Percentiles rank a stretch among this genome's conserved stretches.
Evolutionary conservation across 805 yeast genomes (phyloP).

Genomic region (Candida piceae): DNA sequence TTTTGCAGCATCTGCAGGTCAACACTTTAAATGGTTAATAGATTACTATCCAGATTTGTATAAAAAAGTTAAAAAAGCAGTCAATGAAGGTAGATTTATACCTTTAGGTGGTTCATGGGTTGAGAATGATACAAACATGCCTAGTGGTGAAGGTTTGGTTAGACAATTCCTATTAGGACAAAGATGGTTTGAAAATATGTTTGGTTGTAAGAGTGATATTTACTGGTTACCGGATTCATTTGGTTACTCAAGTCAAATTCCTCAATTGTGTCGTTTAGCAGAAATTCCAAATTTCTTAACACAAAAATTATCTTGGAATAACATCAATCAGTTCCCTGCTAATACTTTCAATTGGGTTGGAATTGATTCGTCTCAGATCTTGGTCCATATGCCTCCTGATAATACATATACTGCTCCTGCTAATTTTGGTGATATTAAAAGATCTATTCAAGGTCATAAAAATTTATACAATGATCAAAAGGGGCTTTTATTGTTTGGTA

Average conservation of each 20-base stretch:
- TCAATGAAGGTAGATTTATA: conserved; percentile 67
- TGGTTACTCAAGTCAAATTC: conserved; percentile 93
- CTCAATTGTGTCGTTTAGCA: conserved; percentile 85
- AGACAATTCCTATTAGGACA: conserved; percentile 92
- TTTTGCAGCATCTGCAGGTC: conserved; percentile 94
- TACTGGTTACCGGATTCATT: conserved; percentile 98
- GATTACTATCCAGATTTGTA: conserved; percentile 82
- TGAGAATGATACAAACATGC: conserved; percentile 93
- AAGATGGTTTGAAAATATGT: conserved; percentile 71
- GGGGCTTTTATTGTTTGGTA: conserved; percentile 79
- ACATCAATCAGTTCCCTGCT: conserved; percentile 85
- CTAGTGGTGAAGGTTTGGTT: conserved; percentile 86
- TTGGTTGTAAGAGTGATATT: conserved; percentile 67
- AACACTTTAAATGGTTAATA: conserved; percentile 89
- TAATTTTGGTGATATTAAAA: conserved; percentile 84
- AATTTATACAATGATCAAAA: conserved; percentile 75
- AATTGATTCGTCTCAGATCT: conserved; percentile 85
- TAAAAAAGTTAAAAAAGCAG: conserved; percentile 56
- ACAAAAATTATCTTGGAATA: conserved; percentile 95
- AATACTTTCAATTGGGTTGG: conserved; percentile 95
- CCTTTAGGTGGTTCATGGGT: conserved; percentile 99
- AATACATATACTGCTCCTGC: conserved; percentile 94
- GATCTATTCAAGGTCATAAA: conserved; percentile 78
- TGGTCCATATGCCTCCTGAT: conserved; percentile 97
- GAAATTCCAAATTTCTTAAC: conserved; percentile 84